These are phyloP conservation scores for Fraxinus nigra DNA, from an alignment of 305 asterid species.

Conservation along the genomic window DNA sequence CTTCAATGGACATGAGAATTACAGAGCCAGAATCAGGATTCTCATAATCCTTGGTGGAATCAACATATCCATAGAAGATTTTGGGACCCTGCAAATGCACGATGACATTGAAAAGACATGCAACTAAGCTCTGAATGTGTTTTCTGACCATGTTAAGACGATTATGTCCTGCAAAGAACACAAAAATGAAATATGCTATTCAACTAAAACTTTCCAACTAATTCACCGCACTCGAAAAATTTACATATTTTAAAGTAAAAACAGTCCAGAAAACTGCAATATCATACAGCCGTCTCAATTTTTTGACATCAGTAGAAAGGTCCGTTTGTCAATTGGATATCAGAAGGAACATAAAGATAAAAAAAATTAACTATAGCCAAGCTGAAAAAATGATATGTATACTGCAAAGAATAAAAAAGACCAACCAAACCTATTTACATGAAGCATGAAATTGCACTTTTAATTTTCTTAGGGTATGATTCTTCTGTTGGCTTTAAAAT, in stretches of 20 bases:
- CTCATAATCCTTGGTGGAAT: conserved; percentile 31
- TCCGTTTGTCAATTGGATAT: not conserved
- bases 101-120: conserved; percentile 71
- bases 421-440: not conserved
- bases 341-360: not conserved
- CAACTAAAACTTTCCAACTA: not conserved
- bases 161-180: conserved; percentile 58
- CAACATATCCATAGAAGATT: conserved; percentile 42
- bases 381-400: not conserved
- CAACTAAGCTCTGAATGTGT: conserved; percentile 66
- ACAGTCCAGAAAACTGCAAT: conserved; percentile 1
- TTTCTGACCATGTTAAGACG: conserved; percentile 54
- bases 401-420: not conserved
- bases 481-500: not conserved
- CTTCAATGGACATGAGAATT: conserved; percentile 66
- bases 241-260: not conserved
- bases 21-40: conserved; percentile 79
- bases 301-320: not conserved
- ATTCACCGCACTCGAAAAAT: not conserved
- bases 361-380: not conserved
- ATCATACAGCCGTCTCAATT: not conserved
- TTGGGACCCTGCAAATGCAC: conserved; percentile 75
- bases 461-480: not conserved
- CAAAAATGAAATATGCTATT: not conserved
- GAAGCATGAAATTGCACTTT: not conserved